Evolutionary conservation across 2,329 filamentous ascomycete species (phyloP), one percentile per base, ranked within the genome.

Genomic region (Aureobasidium subglaciale): DNA sequence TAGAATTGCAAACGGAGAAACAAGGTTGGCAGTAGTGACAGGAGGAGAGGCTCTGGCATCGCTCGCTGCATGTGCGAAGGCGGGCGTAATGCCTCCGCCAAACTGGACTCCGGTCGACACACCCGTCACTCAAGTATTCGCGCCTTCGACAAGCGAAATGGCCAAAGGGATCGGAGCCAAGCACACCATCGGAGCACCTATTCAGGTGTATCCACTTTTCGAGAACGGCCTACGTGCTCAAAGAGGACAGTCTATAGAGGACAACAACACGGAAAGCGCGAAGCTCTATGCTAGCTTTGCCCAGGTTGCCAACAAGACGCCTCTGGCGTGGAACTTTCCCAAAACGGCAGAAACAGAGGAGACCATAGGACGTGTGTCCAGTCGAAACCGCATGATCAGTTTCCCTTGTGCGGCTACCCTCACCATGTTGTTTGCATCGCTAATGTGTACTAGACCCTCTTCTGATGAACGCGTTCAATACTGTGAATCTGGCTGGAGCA

Each of bases 401-500:
- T 79, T 76, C 46, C 84, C 85, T 13, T 87, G 83, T 85, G 66
- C 40, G 32, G 5, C 27, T 22, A 18, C 4, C 10, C 15, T 18
- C 18, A 1, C 5, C 9, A 3, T 18, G 1, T 6, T 5, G 11
- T 13, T 13, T 32, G 37, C 27, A 43, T 4, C 11, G 24, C 60
- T 65, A 58, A 65, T 52, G n/a, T 42, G 6, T 20, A 1, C 2
- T 45, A 86, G 83, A 87, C 67, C 82, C 83, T 0, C 70, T 87
- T 0, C 67, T 86, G 9, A 86, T 87, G 84, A 87, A 87, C 62
- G 84, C 84, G 0, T 87, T 86, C 69, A 87, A 87, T 60, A 84
- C 76, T 2, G 78, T 87, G 32, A 87, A 87, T 58, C 70, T 87
- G 13, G 78, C 83, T 2, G 80, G 75, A 0, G 81, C 83, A 7